These are phyloP conservation scores for Dioscorea alata DNA, from an alignment of 106 monocot genomes.

Conservation along the genomic window DNA sequence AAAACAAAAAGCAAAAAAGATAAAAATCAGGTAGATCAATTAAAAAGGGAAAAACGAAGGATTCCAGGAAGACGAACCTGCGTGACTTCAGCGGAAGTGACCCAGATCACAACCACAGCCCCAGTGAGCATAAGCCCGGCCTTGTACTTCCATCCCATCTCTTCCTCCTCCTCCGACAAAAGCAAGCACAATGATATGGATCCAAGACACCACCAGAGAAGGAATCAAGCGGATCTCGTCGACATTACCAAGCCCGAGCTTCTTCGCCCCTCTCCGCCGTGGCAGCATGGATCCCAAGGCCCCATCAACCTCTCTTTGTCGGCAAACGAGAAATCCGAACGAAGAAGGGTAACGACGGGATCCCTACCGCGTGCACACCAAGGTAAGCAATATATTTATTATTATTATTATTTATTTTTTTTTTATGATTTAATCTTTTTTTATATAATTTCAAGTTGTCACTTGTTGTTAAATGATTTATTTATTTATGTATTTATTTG, in stretches of 20 bases:
- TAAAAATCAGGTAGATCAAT: background rate
- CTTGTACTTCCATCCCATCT: constrained; percentile 13
- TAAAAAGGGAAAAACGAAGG: background rate
- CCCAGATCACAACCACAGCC: constrained; percentile 15
- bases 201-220: background rate
- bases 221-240: background rate
- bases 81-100: constrained; percentile 13
- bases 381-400: too few species aligned
- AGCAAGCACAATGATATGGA: background rate
- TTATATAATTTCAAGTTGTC: too few species aligned
- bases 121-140: constrained; percentile 12
- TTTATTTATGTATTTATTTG: too few species aligned
- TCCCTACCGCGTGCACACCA: background rate
- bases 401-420: too few species aligned
- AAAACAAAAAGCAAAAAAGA: background rate
- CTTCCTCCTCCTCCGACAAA: background rate
- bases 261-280: background rate
- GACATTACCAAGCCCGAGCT: background rate
- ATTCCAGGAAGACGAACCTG: constrained; percentile 2
- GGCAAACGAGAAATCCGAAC: background rate
- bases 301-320: constrained; percentile 2
- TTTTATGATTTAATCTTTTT: too few species aligned
- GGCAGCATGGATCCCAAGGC: background rate
- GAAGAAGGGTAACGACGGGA: background rate
- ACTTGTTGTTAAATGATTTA: too few species aligned